Base-by-base conservation (phyloP, 2,329 filamentous ascomycete genomes). In the Aspergillus intermedius region DNA sequence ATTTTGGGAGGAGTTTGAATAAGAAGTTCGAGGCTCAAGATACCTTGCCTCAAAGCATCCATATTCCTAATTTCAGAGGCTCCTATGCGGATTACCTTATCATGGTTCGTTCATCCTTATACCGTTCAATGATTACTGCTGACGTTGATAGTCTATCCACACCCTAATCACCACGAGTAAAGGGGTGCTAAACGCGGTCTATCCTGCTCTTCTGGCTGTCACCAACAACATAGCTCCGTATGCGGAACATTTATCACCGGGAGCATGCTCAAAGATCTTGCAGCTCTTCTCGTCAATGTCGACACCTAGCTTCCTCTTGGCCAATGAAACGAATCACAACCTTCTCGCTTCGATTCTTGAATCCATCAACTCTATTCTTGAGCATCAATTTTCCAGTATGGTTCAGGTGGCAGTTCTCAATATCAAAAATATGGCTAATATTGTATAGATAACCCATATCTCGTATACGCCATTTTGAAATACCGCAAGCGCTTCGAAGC, bases 21-120 rank as follows among this genome's bases (percentile, higher is more conserved):
- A 91, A 89, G 69, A 78, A 76, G 13, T 97, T 98, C 58, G 85
- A 90, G 54, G 87, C 84, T 1, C 91, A 96, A 65, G 90, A 96
- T 47, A 91, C 87, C 4, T 74, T 98, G 13, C 93, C 93, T 10
- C 70, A 80, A 13, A 85, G 82, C 43, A 91, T 98, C 59, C 81
- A 88, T 51, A 84, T 98, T 54, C 77, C 81, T 10, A 87, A 86
- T 10, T 98, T 98, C 69, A 82, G 81, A 55, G 93, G 93, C 30
- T 88, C 87, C 13, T 97, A 97, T 69, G 89, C 87, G 19, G 93
- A 98, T 69, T 97, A 93, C 63, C 75, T 98, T 46, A 86, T 98
- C 51, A 91, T 91, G 62, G 87, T 88, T 30, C 17, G 54, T 60
- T 28, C 15, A 15, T 5, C 25, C n/a, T 15, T 25, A 21, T n/a